Base-by-base conservation (phyloP, 1,139 yeast species). In the Casaregolazyma suthepensis region DNA sequence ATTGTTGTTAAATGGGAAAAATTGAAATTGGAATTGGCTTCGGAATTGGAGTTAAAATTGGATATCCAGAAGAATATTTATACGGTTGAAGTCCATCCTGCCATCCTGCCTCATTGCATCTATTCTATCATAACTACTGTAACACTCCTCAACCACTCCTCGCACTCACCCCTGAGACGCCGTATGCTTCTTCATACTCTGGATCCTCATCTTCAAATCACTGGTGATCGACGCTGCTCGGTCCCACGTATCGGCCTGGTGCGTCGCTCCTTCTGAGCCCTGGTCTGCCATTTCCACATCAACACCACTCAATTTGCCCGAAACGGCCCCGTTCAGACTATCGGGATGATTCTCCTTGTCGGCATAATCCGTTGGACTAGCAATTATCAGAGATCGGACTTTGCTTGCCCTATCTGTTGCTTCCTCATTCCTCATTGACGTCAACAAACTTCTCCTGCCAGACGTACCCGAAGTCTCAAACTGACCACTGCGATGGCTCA, bases 201-300 rank as follows among this genome's bases (percentile, higher is more conserved):
- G 96, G 50, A 91, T 90, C 60, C 96, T 74, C 0, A 90, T 96
- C 66, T 86, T 86, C 65, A 87, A 76, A 67, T 87, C 94, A 15
- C 82, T 81, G 0, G 97, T 90, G 13, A 89, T 94, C 61, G 87
- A 96, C 0, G 94, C 93, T 0, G 96, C 96, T 51, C 93, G 79
- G 63, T 79, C 81, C 96, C 96, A 90, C 61, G 85, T 82, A 55
- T 87, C 95, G 5, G 49, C 43, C 19, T 47, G 44, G 6, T 38
- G 45, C n/a, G 18, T 20, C 19, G 23, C 3, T 10, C 49, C 35
- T 10, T 38, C 22, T 22, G 44, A 7, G 23, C 49, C 44, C 20
- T 43, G 38, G 18, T 50, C 48, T 15, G 43, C 46, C 43, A 43
- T 43, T 15, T 29, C 46, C 18, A 46, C 31, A 20, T 48, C 52